Evolutionary conservation across 2,329 filamentous ascomycete genomes (phyloP), one percentile per base, ranked within the genome.

Genomic region (Penicillium freii): DNA sequence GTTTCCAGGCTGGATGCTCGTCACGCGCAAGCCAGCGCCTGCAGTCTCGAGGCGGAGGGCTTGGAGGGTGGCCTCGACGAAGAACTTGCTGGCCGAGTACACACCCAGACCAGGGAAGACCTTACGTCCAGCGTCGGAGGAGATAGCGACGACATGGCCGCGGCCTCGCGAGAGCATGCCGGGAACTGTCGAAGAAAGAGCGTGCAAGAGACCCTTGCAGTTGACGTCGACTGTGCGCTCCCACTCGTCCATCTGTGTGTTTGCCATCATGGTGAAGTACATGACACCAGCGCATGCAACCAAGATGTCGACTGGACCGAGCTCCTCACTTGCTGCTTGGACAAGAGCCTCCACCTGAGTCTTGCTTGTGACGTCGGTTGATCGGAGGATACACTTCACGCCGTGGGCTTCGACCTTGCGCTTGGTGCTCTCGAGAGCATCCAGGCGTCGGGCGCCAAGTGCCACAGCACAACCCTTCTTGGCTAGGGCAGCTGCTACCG

Each of bases 251-350:
- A 80, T 83, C 62, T 88, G 82, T 17, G 79, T 82, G 70, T 92
- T 92, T 56, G 87, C 84, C 90, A 93, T 92, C 86, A 92, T 87
- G 54, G 90, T 92, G 75, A 87, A 93, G 77, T 93, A 93, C 90
- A 93, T 93, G 70, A 93, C 90, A 36, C 90, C 90, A 0, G 90
- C 90, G 68, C 89, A 91, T 40, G 86, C 86, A 49, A 93, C 84
- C n/a, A 93, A 82, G 51, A 92, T 89, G 70, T 93, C 90, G 44
- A 92, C 80, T 0, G 87, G 84, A 0, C 89, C 90, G 0, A 92
- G 84, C 64, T 86, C 78, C 45, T 83, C 80, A 27, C 78, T 78
- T 1, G 88, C 80, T 0, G 82, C 78, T 3, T 76, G 73, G 59
- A 92, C 78, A 4, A 93, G 84, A 0, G 81, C 80, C 64, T 89